Evolutionary conservation across 805 yeast species (phyloP), one percentile per base, ranked within the genome.

Genomic region (Martiniozyma abietophila): DNA sequence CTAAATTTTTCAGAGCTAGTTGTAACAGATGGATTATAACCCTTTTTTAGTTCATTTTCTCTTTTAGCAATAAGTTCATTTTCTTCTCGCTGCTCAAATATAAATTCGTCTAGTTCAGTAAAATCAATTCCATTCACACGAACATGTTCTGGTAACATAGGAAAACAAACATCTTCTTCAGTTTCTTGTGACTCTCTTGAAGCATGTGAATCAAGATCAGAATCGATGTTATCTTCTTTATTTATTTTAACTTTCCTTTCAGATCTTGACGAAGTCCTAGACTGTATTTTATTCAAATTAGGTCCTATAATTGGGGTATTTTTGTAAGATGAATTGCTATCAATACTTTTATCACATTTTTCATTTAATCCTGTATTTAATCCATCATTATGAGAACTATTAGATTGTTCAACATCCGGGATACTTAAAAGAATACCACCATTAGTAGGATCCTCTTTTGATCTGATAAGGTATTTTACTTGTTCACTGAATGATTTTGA

Each of bases 101-200:
- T 75, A 50, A 80, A 84, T 46, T 81, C 92, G 39, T 84, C 95
- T 45, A 89, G 71, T 50, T 86, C 96, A 49, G 76, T 85, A 49
- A 89, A 85, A 57, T 89, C 95, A 45, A 92, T 83, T 12, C 95
- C 96, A 40, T 76, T 76, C 6, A 56, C 46, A 32, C 73, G 64
- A 10, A 66, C 63, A 37, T 69, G 74, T 40, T 79, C 80, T 4
- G 82, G 76, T 32, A 75, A 62, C 84, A 85, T 80, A 2, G 97
- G 97, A 59, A 88, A 88, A 65, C 97, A 89, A 29, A 89, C 98
- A 69, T 89, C 97, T 53, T 85, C 96, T 50, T 89, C 97, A 0
- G 95, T 85, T 51, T 86, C 96, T 47, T 83, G 94, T 4, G 88
- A 77, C 14, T 77, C 74, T 44, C 85, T 66, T 8, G 89, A 79